Base-by-base conservation (phyloP, 1,139 yeast genomes). In the Yamadazyma mexicana region DNA sequence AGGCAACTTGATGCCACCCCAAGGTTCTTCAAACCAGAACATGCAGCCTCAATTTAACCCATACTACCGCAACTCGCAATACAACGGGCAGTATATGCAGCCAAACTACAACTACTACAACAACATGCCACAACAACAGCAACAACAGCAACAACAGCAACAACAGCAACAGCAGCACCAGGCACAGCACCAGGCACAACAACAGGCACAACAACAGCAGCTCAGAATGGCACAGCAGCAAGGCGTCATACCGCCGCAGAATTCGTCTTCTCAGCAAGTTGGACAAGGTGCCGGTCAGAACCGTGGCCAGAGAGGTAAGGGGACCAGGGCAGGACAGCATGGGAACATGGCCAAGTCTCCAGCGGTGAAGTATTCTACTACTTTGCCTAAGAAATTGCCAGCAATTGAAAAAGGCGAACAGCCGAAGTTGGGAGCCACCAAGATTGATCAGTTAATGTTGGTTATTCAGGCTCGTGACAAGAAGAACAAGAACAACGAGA, bases 381-480 rank as follows among this genome's bases (percentile, higher is more conserved):
- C 37, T 4, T 18, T 34, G 11, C 37, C 39, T 7, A 24, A 35
- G 23, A 23, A 23, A 10, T 18, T 40, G 15, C 37, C 61, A 3
- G 84, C 78, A 34, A 83, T 79, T 53, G 41, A 35, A 16, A 24
- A 36, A 10, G n/a, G 38, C 1, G 83, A 81, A 2, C 66, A 83
- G 35, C 91, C 91, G 4, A 65, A 83, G 25, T 62, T 87, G 12
- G 96, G 96, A 0, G 89, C 92, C 2, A 87, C 96, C 0, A 85
- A 85, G 56, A 87, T 89, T 31, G 97, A 89, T 60, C 94, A 85
- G 53, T 66, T 89, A 55, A 87, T 89, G 96, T 70, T 89, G 42
- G 87, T 88, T 27, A 84, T 89, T 40, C 96, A 89, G 59, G 95
- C 96, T 0, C 73, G 94, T 42, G 86, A 83, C 46, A 83, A 85